Base-by-base conservation (phyloP, 31 red algal species). In the Bonnemaisonia californica region DNA sequence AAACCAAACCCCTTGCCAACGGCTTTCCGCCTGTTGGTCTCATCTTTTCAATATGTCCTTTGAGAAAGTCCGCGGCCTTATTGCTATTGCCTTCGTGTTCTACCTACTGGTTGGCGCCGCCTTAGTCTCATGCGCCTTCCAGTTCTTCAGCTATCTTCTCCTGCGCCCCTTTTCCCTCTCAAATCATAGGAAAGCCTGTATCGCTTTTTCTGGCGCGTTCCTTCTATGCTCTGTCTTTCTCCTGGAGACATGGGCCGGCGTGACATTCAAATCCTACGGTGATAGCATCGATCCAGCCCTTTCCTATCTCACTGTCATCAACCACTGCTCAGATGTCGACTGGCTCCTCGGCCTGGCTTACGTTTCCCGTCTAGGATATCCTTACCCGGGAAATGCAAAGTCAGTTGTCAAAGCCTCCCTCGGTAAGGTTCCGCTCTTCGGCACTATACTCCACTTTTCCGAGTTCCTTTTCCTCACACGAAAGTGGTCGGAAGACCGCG, bases 341-440 rank as follows among this genome's bases (percentile, higher is more conserved):
- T 79, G 78, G 79, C 62, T 91, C 21, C 70, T 84, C 16, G 88
- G 88, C 28, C 79, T 91, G 4, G 78, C 88, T 9, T 83, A 73
- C 37, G 67, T 91, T 66, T 42, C 80, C 37, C 88, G 80, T 56
- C 79, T 83, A 38, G 71, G 79, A 26, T 69, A 66, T 27, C 88
- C 88, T 4, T 91, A 84, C 39, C 88, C 88, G 27, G 88, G 88
- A 0, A 84, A 79, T 73, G 79, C 80, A 21, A 91, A 91, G 47
- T 82, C 88, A 9, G 74, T 91, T 41, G 79, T 91, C 60, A 91
- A 91, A 57, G 78, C 78, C 8, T 84, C 79, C 45, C 63, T 91
- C 7, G 67, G 29, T 12, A 82, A 78, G 51, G 88, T 91, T 24
- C 88, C 88, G 39, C 63, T 91, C 41, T 84, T 91, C 54, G 88